phyloP scores from a whole-genome alignment of 345 rosid species.

The Lepidium didymum region DNA sequence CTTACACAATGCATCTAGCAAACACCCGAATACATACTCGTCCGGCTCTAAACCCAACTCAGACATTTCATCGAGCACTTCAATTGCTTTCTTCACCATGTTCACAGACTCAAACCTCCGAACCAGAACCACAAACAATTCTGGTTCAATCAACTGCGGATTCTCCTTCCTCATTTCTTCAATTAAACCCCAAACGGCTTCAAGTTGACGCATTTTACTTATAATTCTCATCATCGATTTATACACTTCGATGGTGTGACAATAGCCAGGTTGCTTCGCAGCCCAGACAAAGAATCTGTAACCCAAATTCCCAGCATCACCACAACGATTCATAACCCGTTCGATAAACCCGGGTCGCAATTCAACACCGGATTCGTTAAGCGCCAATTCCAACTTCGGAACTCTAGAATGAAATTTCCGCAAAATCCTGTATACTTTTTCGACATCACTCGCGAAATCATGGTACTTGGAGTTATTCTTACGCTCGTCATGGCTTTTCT shows the following conservation, averaged over 20 bases:
- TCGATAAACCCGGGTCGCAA: constrained; percentile 65
- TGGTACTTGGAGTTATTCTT: constrained; percentile 27
- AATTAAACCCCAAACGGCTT: constrained; percentile 75
- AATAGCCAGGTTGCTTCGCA: constrained; percentile 65
- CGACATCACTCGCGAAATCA: constrained; percentile 70
- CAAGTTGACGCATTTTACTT: constrained; percentile 84
- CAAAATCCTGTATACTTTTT: constrained; percentile 64
- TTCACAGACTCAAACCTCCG: constrained; percentile 63
- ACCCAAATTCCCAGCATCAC: constrained; percentile 84
- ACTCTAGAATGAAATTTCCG: constrained; percentile 63
- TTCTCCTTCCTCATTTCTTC: constrained; percentile 82
- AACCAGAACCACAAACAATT: constrained; percentile 63
- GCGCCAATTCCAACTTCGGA: constrained; percentile 73
- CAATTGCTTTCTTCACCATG: constrained; percentile 77
- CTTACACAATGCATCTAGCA: constrained; percentile 81
- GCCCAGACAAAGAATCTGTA: constrained; percentile 81
- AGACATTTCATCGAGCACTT: constrained; percentile 91
- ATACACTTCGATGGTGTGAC: constrained; percentile 59
- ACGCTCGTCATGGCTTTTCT: constrained; percentile 16
- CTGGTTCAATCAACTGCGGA: constrained; percentile 61
- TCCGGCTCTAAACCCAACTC: constrained; percentile 70
- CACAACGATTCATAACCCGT: constrained; percentile 82
- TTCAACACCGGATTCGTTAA: constrained; percentile 63
- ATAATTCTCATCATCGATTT: constrained; percentile 64
- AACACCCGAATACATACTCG: constrained; percentile 65